A percentile compares a stretch with the other conserved stretches of the same genome.
Evolutionary conservation across 495 filamentous ascomycete genomes (phyloP).

Genomic region (Zalerion maritima): DNA sequence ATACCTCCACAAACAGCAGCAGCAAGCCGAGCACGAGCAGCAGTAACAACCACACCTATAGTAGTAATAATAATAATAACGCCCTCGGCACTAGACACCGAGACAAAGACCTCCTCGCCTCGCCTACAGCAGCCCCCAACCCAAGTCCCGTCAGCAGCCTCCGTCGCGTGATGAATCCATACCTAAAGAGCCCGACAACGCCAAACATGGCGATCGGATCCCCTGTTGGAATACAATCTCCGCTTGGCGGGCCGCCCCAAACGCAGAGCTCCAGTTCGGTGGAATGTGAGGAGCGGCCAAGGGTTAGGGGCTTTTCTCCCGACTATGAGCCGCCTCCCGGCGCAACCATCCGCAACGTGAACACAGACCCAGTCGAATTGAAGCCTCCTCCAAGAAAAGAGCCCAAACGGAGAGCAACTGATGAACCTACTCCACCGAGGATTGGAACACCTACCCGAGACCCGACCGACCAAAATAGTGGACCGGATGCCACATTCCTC

Average conservation of each 20-base stretch:
- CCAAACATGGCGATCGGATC: constrained; percentile 8
- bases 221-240: constrained; percentile 5
- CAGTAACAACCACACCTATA: too few species aligned
- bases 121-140: constrained; percentile 14
- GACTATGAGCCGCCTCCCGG: constrained; percentile 46
- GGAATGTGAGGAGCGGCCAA: constrained; percentile 15
- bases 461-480: too few species aligned
- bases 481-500: too few species aligned
- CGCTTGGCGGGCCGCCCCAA: not conserved
- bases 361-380: constrained; percentile 16
- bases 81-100: constrained; percentile 12
- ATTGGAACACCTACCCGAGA: too few species aligned
- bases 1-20: constrained; percentile 21
- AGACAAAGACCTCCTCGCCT: too few species aligned
- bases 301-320: constrained; percentile 42
- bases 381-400: too few species aligned
- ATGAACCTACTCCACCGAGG: too few species aligned
- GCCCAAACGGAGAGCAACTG: too few species aligned
- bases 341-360: constrained; percentile 44
- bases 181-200: constrained; percentile 33
- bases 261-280: constrained; percentile 3
- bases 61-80: constrained; percentile 10
- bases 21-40: constrained; percentile 17
- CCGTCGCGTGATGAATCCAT: constrained; percentile 81
- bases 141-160: constrained; percentile 77